Conservation (phyloP, 1,284 basidiomycete species). For the Fomitiporia mediterranea region DNA sequence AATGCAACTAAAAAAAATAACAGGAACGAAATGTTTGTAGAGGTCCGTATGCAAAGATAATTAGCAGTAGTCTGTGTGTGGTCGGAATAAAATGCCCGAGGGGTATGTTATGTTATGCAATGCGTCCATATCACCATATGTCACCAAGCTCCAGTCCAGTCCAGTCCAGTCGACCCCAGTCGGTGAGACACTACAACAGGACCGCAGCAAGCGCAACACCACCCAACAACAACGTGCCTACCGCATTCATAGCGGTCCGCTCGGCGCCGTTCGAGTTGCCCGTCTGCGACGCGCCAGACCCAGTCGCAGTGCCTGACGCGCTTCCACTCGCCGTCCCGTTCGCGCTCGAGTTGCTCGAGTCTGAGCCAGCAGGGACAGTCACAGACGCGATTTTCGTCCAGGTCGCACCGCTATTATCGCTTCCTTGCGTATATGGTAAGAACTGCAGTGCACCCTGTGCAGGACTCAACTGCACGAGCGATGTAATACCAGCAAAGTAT, state of each 20-base stretch:
- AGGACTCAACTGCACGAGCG: constrained; percentile 70
- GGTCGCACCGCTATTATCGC: constrained; percentile 42
- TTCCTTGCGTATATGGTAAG: constrained; percentile 52
- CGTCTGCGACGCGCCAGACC: not conserved
- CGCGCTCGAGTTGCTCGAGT: constrained; percentile 11
- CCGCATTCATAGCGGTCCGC: not conserved
- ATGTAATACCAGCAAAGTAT: constrained; percentile 67
- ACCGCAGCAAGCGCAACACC: constrained; percentile 2
- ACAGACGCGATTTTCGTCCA: constrained; percentile 44
- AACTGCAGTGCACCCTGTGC: constrained; percentile 64
- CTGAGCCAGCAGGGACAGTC: constrained; percentile 18
- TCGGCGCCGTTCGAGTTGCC: constrained; percentile 4
- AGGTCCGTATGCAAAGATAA: no score
- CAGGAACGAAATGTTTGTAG: no score
- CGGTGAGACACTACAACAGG: not conserved
- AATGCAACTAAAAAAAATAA: not conserved
- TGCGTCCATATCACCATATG: no score
- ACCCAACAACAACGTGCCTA: not conserved
- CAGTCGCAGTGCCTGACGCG: not conserved
- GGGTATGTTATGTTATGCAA: no score
- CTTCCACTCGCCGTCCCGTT: not conserved
- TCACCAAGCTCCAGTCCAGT: no score
- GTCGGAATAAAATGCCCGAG: no score
- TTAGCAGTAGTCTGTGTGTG: no score
- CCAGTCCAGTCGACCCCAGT: no score